Conservation (phyloP, 2,329 filamentous ascomycete species). For the Dryadomyces sulphureus region DNA sequence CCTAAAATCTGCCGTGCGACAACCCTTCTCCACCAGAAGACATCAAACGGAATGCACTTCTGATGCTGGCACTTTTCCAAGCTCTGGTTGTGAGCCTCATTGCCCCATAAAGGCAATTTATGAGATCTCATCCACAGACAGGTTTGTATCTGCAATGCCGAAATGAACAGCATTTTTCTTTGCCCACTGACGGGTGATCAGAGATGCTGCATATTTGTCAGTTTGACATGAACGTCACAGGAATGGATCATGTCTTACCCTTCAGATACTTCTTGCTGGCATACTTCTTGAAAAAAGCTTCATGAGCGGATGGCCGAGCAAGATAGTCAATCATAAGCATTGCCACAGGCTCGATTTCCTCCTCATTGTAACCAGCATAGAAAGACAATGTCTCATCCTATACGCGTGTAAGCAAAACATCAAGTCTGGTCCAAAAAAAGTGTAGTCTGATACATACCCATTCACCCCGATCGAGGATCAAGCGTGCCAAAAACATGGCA, state of each 20-base stretch:
- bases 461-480: constrained; percentile 78
- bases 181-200: constrained; percentile 83
- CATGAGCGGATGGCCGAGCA: constrained; percentile 74
- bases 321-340: constrained; percentile 95
- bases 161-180: constrained; percentile 57
- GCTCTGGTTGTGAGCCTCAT: too few species aligned
- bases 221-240: too few species aligned
- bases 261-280: constrained; percentile 99
- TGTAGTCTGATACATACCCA: constrained; percentile 48
- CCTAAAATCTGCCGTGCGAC: neutral
- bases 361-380: constrained; percentile 86
- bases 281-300: constrained; percentile 99
- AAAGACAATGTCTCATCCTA: constrained; percentile 58
- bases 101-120: neutral
- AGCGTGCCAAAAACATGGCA: constrained; percentile 85
- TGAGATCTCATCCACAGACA: constrained; percentile 34
- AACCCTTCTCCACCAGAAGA: neutral
- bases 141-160: constrained; percentile 33
- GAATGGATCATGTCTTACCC: constrained; percentile 41
- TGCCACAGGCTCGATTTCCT: constrained; percentile 85
- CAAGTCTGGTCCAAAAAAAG: neutral
- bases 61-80: neutral
- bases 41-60: neutral
- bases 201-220: constrained; percentile 49
- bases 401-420: neutral